phyloP scores from a whole-genome alignment of 306 rosid species.

The Begonia peltatifolia region DNA sequence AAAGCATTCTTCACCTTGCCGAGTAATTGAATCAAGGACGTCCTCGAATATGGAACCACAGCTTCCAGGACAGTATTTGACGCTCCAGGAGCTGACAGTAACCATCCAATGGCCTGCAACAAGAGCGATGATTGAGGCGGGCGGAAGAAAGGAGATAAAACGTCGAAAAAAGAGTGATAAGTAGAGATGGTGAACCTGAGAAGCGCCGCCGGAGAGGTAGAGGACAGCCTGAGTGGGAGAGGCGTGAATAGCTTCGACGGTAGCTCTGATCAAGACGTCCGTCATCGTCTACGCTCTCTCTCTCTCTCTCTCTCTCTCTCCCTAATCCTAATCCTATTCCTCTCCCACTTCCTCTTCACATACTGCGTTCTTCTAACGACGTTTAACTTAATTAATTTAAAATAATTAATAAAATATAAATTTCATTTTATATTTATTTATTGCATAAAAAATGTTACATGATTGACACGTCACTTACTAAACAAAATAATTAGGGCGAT shows the following conservation, averaged over 20 bases:
- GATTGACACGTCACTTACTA: too few species aligned
- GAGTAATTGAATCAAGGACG: constrained; percentile 59
- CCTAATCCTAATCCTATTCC: not conserved
- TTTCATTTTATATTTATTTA: too few species aligned
- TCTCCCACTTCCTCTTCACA: not conserved
- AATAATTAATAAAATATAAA: too few species aligned
- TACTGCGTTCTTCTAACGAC: too few species aligned
- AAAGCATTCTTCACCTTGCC: constrained; percentile 34
- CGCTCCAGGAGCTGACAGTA: constrained; percentile 74
- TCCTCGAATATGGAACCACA: constrained; percentile 64
- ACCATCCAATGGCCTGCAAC: constrained; percentile 39
- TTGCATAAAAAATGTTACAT: too few species aligned
- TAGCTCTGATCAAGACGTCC: constrained; percentile 31
- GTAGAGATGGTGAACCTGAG: constrained; percentile 34
- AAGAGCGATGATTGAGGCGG: not conserved
- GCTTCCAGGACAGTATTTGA: constrained; percentile 71
- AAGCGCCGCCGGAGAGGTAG: constrained; percentile 70
- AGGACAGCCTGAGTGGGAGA: constrained; percentile 55
- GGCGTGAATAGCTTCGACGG: constrained; percentile 60
- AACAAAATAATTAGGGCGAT: too few species aligned
- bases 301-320: not conserved
- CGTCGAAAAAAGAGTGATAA: not conserved
- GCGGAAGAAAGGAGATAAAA: not conserved
- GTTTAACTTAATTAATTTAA: too few species aligned
- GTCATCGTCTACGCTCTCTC: constrained; percentile 19